Evolutionary conservation across 805 yeast genomes (phyloP).

Genomic region (Wickerhamiella musiphila): DNA sequence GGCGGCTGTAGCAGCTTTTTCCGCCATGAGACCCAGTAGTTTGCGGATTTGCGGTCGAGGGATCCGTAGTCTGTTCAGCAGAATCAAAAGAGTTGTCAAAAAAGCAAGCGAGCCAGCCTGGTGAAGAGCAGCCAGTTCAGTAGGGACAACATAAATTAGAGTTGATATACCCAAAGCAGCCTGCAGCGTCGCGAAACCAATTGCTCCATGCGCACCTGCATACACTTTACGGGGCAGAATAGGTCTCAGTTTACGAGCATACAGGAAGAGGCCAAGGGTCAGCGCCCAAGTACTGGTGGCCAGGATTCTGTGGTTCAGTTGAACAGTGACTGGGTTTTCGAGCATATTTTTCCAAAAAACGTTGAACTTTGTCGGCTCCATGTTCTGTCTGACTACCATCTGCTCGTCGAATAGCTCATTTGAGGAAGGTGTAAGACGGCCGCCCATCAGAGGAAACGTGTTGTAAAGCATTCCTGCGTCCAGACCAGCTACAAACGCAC

Average conservation of each 20-base stretch:
- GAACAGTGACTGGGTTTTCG: conserved; percentile 94
- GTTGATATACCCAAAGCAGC: conserved; percentile 78
- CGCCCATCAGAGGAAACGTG: conserved; percentile 93
- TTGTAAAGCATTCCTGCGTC: conserved; percentile 96
- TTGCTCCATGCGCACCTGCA: conserved; percentile 35
- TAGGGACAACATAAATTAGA: conserved; percentile 74
- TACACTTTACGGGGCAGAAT: conserved; percentile 29
- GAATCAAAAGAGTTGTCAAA: conserved; percentile 57
- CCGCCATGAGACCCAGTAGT: conserved; percentile 13
- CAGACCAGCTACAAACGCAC: conserved; percentile 94
- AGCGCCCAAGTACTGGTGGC: conserved; percentile 69
- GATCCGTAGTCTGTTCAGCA: conserved; percentile 38
- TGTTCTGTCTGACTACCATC: conserved; percentile 22
- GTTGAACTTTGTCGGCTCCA: conserved; percentile 9
- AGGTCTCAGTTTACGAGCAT: conserved; percentile 37
- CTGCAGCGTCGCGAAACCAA: conserved; percentile 76
- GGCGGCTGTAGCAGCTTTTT: conserved; percentile 1
- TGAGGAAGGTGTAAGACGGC: conserved; percentile 48
- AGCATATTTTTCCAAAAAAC: conserved; percentile 80
- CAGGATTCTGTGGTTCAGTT: conserved; percentile 69
- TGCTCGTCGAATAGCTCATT: conserved; percentile 57
- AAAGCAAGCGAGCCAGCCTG: conserved; percentile 93
- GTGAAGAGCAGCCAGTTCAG: conserved; percentile 83
- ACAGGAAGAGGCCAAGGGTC: conserved; percentile 53
- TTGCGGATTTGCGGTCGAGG: conserved; percentile 28